Conservation (phyloP, 2,329 filamentous ascomycete genomes). For the Diplodia corticola region DNA sequence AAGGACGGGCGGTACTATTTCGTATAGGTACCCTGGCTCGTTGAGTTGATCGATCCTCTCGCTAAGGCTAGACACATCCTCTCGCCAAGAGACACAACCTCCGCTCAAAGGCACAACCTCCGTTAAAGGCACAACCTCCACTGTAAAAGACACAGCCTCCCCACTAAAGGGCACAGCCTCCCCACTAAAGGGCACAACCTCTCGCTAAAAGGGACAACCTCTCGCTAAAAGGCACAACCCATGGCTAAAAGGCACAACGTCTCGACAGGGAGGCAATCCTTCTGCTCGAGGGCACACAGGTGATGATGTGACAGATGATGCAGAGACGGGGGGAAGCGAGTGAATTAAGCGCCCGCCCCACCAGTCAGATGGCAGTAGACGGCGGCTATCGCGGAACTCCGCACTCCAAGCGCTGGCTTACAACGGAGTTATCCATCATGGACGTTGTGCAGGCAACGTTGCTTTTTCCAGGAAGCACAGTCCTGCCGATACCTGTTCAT, state of each 20-base stretch:
- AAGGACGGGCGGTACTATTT: slow-evolving; percentile 39
- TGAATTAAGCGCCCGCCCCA: not conserved
- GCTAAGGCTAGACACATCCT: too few relatives aligned
- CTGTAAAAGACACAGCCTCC: too few relatives aligned
- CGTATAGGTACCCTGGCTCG: too few relatives aligned
- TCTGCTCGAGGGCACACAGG: not conserved
- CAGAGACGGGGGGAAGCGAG: not conserved
- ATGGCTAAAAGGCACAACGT: too few relatives aligned
- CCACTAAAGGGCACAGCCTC: too few relatives aligned
- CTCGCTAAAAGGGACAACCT: not conserved
- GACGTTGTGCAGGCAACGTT: too few relatives aligned
- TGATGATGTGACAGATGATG: not conserved
- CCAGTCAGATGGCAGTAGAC: not conserved
- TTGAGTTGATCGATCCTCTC: too few relatives aligned
- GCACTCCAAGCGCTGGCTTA: not conserved
- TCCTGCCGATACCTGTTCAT: not conserved
- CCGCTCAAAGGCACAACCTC: too few relatives aligned
- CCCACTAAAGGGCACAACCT: not conserved
- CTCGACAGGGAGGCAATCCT: not conserved
- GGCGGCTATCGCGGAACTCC: not conserved
- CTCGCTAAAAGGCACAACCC: too few relatives aligned
- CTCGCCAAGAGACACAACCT: too few relatives aligned
- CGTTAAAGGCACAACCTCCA: too few relatives aligned
- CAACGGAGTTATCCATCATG: too few relatives aligned
- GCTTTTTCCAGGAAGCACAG: not conserved